Percentiles rank a stretch among this genome's conserved stretches.
These are phyloP conservation scores for Candida frijolesensis DNA, from an alignment of 1,139 yeast genomes.

Conservation along the genomic window DNA sequence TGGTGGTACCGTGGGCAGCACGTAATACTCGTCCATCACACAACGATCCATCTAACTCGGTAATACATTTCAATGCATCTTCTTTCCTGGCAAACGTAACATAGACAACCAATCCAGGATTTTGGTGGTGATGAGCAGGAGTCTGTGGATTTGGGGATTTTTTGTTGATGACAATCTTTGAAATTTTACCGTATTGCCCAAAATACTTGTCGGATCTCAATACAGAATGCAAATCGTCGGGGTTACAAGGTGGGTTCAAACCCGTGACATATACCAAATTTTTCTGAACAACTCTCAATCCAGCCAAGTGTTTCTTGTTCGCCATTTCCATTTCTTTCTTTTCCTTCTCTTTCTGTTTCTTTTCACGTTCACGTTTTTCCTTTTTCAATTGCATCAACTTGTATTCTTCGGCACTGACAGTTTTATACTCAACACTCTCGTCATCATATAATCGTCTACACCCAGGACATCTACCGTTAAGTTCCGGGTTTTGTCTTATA, in stretches of 20 bases:
- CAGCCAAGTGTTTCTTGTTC: constrained; percentile 89
- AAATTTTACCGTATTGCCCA: constrained; percentile 96
- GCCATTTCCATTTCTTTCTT: constrained; percentile 89
- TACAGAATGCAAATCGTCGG: constrained; percentile 85
- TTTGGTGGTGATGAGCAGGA: constrained; percentile 42
- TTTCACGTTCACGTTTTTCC: constrained; percentile 81
- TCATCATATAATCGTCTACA: constrained; percentile 95
- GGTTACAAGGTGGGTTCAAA: constrained; percentile 83
- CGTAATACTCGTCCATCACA: constrained; percentile 85
- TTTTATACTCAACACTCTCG: constrained; percentile 84
- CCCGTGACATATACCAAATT: constrained; percentile 97
- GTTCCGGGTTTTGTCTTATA: constrained; percentile 91
- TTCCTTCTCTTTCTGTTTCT: constrained; percentile 88
- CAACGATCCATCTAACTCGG: constrained; percentile 90
- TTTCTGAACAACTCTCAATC: constrained; percentile 96
- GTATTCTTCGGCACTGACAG: constrained; percentile 83
- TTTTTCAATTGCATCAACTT: constrained; percentile 76
- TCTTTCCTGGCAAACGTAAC: constrained; percentile 92
- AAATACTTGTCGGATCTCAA: constrained; percentile 90
- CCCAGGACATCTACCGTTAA: constrained; percentile 96
- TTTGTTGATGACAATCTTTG: constrained; percentile 89
- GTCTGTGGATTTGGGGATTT: constrained; percentile 54
- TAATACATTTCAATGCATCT: constrained; percentile 91
- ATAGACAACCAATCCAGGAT: constrained; percentile 90
- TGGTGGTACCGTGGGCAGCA: constrained; percentile 98